A percentile compares a stretch with the other conserved stretches of the same genome.
Evolutionary conservation across 2,329 filamentous ascomycete genomes (phyloP).

Genomic region (Acrocalymma vagum): DNA sequence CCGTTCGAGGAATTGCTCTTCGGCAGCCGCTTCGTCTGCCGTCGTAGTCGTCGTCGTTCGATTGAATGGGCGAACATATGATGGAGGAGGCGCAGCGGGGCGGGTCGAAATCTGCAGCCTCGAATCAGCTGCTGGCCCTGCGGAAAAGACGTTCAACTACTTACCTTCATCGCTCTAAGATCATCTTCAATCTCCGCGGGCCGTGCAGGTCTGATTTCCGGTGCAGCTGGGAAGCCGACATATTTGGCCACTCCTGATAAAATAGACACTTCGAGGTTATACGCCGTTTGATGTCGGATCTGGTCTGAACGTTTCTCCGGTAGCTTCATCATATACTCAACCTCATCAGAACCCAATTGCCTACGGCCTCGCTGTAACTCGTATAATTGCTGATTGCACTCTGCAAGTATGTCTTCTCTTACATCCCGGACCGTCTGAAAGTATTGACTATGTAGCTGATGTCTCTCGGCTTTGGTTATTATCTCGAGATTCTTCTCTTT

Average conservation of each 20-base stretch:
- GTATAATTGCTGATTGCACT: conserved; percentile 89
- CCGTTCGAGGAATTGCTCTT: conserved; percentile 87
- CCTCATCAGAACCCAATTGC: conserved; percentile 77
- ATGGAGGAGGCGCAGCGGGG: conserved; percentile 35
- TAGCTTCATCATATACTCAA: conserved; percentile 84
- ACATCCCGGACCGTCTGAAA: conserved; percentile 86
- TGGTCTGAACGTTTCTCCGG: conserved; percentile 79
- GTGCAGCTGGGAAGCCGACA: conserved; percentile 95
- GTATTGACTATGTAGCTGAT: conserved; percentile 89
- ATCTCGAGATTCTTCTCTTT: conserved; percentile 74
- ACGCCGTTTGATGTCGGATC: conserved; percentile 84
- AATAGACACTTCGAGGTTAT: conserved; percentile 94
- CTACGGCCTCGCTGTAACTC: conserved; percentile 90
- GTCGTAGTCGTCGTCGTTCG: conserved; percentile 50
- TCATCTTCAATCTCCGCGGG: conserved; percentile 83
- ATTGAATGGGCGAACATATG: conserved; percentile 42
- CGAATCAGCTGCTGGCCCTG: conserved; percentile 29
- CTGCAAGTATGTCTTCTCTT: conserved; percentile 80
- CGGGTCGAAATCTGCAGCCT: conserved; percentile 43
- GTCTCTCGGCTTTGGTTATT: conserved; percentile 80
- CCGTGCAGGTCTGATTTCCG: conserved; percentile 77
- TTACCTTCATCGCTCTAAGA: conserved; percentile 86
- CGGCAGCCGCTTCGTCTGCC: conserved; percentile 68
- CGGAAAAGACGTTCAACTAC: conserved; percentile 45
- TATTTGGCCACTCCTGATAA: conserved; percentile 92